Conservation (phyloP, 306 rosid genomes). For the Boehmeria nivea region DNA sequence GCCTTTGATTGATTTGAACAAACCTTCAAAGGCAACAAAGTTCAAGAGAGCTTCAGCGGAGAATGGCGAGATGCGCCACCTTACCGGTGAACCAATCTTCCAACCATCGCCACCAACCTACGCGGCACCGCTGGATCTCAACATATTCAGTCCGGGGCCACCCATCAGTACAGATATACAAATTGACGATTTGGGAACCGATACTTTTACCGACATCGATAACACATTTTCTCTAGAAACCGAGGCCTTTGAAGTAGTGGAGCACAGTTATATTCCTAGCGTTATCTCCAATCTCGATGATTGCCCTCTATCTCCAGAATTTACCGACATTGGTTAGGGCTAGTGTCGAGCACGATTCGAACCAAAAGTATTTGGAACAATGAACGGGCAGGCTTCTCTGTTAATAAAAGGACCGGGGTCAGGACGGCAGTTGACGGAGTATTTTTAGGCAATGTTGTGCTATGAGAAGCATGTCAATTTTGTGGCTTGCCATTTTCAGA, state of each 20-base stretch:
- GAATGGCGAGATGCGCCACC: conserved; percentile 40
- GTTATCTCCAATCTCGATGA: conserved; percentile 62
- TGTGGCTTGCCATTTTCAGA: conserved; percentile 14
- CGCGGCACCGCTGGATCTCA: conserved; percentile 27
- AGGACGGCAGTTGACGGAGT: too few relatives aligned
- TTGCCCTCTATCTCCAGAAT: conserved; percentile 42
- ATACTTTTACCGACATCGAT: conserved; percentile 22
- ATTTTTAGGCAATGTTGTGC: conserved; percentile 16
- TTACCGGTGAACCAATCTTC: conserved; percentile 30
- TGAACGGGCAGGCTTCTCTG: too few relatives aligned
- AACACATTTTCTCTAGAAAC: conserved; percentile 30
- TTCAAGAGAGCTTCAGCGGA: conserved; percentile 43
- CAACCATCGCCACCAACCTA: conserved; percentile 27
- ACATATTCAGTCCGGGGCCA: conserved; percentile 32
- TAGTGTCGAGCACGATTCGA: conserved; percentile 17
- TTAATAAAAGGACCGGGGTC: too few relatives aligned
- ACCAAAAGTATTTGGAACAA: too few relatives aligned
- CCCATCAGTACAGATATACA: conserved; percentile 27
- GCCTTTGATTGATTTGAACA: conserved; percentile 39
- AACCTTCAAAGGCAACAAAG: conserved; percentile 67
- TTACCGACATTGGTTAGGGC: conserved; percentile 53
- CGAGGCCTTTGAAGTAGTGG: conserved; percentile 34
- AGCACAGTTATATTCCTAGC: conserved; percentile 43
- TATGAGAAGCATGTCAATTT: not conserved
- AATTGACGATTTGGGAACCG: conserved; percentile 24